Base-by-base conservation (phyloP, 768 basidiomycete species). In the Leccinellum albellum region DNA sequence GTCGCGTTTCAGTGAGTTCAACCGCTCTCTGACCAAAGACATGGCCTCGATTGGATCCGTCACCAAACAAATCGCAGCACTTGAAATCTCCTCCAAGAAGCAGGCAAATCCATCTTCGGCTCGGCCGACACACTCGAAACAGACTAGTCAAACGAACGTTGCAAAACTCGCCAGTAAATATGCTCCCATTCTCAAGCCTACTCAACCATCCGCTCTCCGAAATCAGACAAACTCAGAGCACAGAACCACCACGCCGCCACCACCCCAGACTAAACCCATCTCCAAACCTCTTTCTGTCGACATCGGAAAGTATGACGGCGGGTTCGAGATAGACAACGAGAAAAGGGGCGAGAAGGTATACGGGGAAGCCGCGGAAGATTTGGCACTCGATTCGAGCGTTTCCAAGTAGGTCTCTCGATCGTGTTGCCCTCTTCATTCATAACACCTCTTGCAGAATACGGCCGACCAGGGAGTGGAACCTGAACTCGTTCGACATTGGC, bases 221-320 rank as follows among this genome's bases (percentile, higher is more conserved):
- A 72, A 79, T 64, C 78, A 68, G 55, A 57, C 68, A 17, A 63
- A 67, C 49, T 14, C 63, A 55, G 64, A 68, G 31, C 66, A 58
- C 44, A 66, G 59, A 40, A 69, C 65, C 24, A 63, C 61, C 20
- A 66, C 73, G 24, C 75, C 66, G 24, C 64, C 64, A 4, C 53
- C 57, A 1, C 53, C 57, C 5, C 40, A 42, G 40, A 63, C 60
- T 31, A 71, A 67, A 54, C 51, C 55, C 21, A 56, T 51, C 24
- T 21, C 67, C 26, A 62, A 71, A 62, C 33, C 64, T 21, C 32
- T 62, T 40, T 23, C 47, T 10, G 72, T 92, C 40, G 91, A 93
- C 65, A 92, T 97, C 32, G 95, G 96, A 28, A 81, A 76, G 47
- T 99, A 99, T 70, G 96, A 99, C 61, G 95, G 94, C n/a, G 94